Evolutionary conservation across 139 green algal species (phyloP).

Genomic region (Tetratostichococcus sp.): DNA sequence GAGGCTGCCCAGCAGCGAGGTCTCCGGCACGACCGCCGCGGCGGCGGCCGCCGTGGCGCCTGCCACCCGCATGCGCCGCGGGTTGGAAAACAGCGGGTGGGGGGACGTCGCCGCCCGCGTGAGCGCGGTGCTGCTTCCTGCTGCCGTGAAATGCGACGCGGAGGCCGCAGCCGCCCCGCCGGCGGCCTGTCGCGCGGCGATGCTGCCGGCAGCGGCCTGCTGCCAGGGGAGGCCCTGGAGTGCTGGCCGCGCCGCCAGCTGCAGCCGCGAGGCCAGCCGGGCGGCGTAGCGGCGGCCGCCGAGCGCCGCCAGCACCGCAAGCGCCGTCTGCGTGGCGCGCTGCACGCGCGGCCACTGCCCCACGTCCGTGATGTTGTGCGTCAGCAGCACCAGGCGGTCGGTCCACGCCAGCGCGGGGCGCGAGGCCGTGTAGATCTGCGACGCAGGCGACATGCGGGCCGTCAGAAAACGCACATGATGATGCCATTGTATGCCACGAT

Average conservation of each 20-base stretch:
- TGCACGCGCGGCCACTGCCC: constrained; percentile 10
- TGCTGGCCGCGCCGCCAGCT: too few relatives aligned
- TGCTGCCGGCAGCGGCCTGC: too few relatives aligned
- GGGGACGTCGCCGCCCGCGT: too few relatives aligned
- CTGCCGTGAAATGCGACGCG: too few relatives aligned
- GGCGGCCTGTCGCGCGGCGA: too few relatives aligned
- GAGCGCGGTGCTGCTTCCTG: not conserved
- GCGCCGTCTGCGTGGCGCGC: constrained; percentile 4
- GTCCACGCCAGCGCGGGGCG: not conserved
- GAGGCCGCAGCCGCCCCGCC: too few relatives aligned
- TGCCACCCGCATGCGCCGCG: not conserved
- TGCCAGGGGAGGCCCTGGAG: too few relatives aligned
- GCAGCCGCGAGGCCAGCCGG: not conserved
- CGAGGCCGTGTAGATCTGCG: not conserved
- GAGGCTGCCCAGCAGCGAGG: not conserved
- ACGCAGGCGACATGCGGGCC: not conserved
- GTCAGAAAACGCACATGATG: not conserved
- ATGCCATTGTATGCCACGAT: too few relatives aligned
- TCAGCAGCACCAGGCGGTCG: constrained; percentile 6
- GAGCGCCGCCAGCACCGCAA: constrained; percentile 2
- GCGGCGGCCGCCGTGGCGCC: not conserved
- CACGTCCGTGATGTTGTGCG: constrained; percentile 19
- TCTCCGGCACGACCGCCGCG: not conserved
- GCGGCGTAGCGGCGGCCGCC: not conserved
- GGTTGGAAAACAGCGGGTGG: not conserved